Evolutionary conservation across 345 rosid genomes (phyloP), one percentile per base, ranked within the genome.

Genomic region (Moringa oleifera): DNA sequence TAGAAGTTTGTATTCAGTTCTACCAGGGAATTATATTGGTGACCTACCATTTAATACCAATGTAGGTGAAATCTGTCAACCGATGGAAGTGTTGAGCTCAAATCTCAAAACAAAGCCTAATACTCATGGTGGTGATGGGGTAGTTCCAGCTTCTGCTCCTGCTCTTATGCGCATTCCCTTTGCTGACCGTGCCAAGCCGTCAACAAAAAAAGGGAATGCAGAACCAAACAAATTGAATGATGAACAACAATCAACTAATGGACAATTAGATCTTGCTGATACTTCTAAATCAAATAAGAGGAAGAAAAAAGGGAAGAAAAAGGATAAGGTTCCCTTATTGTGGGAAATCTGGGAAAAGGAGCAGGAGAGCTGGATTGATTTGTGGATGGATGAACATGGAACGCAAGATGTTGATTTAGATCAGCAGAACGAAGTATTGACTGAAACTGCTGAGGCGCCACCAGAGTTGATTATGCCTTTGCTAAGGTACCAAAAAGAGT

Each of bases 401-500:
- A 65, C 41, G 0, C 81, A 68, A 50, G 81, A 82, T 78, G 54
- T 78, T 68, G 86, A 88, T 77, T 72, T 84, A 66, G 91, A 84
- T 68, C 69, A 77, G 61, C 85, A 78, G 65, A 79, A 78, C 62
- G 78, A 65, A 21, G 63, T 74, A 51, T 70, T 77, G 18, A 28
- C 66, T 53, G 92, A 82, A 77, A 80, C 83, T 20, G 81, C 65
- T 0, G 95, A 90, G 68, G 73, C 94, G 25, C 81, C 99, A 53
- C 58, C 86, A 1, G 88, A 86, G 33, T 80, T 94, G 79, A 75
- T 77, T 36, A 76, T 83, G 68, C 89, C 95, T 33, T 69, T 94
- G 55, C 75, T 94, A 71, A 86, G 96, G 67, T 94, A 90, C 75
- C 99, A 94, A 57, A 94, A 86, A 65, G 97, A 94, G 65, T 94